A percentile compares a stretch with the other conserved stretches of the same genome.
phyloP scores from a whole-genome alignment of 805 yeast species.

The Scheffersomyces lignosus region DNA sequence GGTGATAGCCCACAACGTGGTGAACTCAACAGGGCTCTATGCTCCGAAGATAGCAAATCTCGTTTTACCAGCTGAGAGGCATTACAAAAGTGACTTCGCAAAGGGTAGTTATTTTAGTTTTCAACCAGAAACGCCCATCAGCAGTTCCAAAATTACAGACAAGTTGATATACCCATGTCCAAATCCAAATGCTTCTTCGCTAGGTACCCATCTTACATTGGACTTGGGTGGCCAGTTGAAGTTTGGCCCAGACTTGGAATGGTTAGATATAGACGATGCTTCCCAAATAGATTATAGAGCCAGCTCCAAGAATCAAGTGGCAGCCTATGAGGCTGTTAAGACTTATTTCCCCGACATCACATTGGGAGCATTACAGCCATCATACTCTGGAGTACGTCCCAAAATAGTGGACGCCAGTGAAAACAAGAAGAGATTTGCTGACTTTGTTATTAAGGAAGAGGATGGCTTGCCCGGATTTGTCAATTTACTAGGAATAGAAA shows the following conservation, averaged over 20 bases:
- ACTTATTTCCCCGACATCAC: slow-evolving; percentile 65
- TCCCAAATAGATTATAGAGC: slow-evolving; percentile 47
- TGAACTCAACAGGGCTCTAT: slow-evolving; percentile 78
- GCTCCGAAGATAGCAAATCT: slow-evolving; percentile 73
- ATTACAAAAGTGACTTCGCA: slow-evolving; percentile 63
- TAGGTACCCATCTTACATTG: slow-evolving; percentile 86
- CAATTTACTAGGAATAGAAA: slow-evolving; percentile 79
- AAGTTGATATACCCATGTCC: slow-evolving; percentile 70
- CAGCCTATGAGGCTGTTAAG: slow-evolving; percentile 58
- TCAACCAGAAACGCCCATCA: slow-evolving; percentile 45
- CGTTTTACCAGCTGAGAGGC: slow-evolving; percentile 63
- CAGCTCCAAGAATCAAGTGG: slow-evolving; percentile 45
- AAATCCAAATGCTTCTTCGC: slow-evolving; percentile 64
- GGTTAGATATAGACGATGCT: slow-evolving; percentile 51
- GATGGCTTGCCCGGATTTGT: slow-evolving; percentile 75
- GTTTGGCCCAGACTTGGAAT: slow-evolving; percentile 90
- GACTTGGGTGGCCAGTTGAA: slow-evolving; percentile 76
- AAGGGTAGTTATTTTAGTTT: slow-evolving; percentile 82
- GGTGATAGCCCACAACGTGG: slow-evolving; percentile 54
- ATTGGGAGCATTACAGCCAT: slow-evolving; percentile 53
- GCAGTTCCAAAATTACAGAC: slow-evolving; percentile 23
- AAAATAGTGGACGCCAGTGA: slow-evolving; percentile 54
- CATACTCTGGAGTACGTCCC: slow-evolving; percentile 84
- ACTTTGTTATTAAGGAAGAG: slow-evolving; percentile 72
- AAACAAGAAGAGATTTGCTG: slow-evolving; percentile 51